Evolutionary conservation across 768 basidiomycete species (phyloP).

Genomic region (Lactarius indigo): DNA sequence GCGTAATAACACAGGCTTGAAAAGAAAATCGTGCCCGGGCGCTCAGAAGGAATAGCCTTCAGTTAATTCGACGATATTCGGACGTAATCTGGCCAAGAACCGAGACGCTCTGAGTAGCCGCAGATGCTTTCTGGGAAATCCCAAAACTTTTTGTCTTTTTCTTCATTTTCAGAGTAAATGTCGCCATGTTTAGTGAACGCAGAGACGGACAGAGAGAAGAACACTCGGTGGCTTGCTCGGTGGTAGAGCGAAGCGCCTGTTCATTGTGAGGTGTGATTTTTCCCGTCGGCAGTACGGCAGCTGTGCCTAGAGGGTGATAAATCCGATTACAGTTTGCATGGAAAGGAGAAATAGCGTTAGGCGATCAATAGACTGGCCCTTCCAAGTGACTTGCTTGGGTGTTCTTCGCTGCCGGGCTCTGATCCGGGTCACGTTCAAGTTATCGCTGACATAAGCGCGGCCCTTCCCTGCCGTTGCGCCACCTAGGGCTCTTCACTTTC

Average conservation of each 20-base stretch:
- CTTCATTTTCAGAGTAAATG: not conserved
- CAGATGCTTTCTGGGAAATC: not conserved
- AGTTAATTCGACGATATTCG: not conserved
- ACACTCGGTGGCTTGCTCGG: not conserved
- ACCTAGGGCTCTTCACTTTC: slow-evolving; percentile 1
- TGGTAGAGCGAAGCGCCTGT: not conserved
- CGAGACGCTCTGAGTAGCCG: slow-evolving; percentile 1
- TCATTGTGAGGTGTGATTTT: not conserved
- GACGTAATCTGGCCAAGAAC: slow-evolving; percentile 23
- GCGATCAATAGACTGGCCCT: too few species aligned
- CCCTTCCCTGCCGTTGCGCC: too few species aligned
- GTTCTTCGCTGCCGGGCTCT: not conserved
- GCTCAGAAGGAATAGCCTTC: not conserved
- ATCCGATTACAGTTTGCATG: not conserved
- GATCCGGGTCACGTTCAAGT: not conserved
- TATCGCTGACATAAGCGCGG: not conserved
- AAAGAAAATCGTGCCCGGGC: not conserved
- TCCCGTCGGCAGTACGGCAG: not conserved
- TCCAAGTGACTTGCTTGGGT: too few species aligned
- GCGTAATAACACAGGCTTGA: slow-evolving; percentile 1
- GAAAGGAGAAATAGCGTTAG: not conserved
- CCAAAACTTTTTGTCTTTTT: not conserved
- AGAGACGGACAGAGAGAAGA: not conserved
- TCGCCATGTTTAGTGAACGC: not conserved
- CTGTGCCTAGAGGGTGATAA: not conserved